phyloP scores from a whole-genome alignment of 2,329 filamentous ascomycete genomes.

The Exophiala phaeomuriformis region DNA sequence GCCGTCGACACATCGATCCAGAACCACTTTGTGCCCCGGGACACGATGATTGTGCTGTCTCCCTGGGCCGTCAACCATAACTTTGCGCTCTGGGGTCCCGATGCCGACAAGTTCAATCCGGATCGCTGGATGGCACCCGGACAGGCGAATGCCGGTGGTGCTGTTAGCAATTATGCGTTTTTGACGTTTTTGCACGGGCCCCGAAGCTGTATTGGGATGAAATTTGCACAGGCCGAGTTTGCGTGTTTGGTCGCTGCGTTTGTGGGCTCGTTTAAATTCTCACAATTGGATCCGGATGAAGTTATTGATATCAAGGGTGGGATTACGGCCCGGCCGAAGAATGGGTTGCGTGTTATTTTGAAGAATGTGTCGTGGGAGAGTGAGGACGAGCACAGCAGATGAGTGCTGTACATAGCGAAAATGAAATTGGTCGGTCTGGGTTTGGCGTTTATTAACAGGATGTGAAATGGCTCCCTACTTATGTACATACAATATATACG shows the following conservation, averaged over 20 bases:
- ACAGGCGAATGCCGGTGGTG: slow-evolving; percentile 56
- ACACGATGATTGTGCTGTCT: slow-evolving; percentile 60
- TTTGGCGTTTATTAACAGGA: no score
- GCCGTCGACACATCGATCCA: slow-evolving; percentile 58
- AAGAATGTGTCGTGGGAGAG: slow-evolving; percentile 52
- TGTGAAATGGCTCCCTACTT: no score
- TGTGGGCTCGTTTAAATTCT: slow-evolving; percentile 64
- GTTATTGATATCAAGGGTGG: slow-evolving; percentile 61
- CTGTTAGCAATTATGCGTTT: slow-evolving; percentile 63
- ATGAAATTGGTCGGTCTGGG: no score
- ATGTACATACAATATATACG: no score
- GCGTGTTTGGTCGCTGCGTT: slow-evolving; percentile 71
- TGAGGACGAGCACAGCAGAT: slow-evolving; percentile 43
- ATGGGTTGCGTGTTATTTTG: slow-evolving; percentile 63
- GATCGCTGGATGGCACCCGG: slow-evolving; percentile 60
- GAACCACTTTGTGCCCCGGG: slow-evolving; percentile 60
- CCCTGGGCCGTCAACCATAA: slow-evolving; percentile 64
- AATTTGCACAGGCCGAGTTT: slow-evolving; percentile 67
- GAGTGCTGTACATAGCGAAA: no score
- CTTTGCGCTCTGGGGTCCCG: slow-evolving; percentile 63
- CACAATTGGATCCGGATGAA: slow-evolving; percentile 54
- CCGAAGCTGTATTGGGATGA: slow-evolving; percentile 28
- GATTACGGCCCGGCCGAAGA: slow-evolving; percentile 64
- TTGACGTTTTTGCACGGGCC: slow-evolving; percentile 69
- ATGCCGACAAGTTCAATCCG: slow-evolving; percentile 69